These are phyloP conservation scores for Mimosa bimucronata DNA, from an alignment of 306 rosid species.

Conservation along the genomic window DNA sequence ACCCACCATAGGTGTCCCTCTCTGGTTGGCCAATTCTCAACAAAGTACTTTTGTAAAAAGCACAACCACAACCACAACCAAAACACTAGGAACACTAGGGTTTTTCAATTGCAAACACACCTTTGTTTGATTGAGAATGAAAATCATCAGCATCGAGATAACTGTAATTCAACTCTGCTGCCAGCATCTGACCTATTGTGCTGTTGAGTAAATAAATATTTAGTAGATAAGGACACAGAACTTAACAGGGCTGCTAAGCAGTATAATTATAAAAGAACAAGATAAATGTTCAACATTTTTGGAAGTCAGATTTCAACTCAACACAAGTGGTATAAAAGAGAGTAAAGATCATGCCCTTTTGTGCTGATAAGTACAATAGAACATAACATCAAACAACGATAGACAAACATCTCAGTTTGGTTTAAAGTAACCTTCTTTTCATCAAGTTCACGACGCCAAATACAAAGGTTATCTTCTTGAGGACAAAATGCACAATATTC, in stretches of 20 bases:
- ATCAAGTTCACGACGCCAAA: background rate
- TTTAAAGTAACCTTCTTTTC: background rate
- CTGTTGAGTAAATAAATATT: constrained; percentile 49
- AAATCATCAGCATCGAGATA: constrained; percentile 91
- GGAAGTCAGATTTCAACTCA: background rate
- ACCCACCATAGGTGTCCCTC: background rate
- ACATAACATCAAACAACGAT: background rate
- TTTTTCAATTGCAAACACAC: constrained; percentile 37
- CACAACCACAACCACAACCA: background rate
- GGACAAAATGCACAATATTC: background rate
- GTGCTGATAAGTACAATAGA: background rate
- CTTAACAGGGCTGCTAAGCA: background rate
- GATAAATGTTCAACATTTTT: background rate
- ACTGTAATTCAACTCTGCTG: constrained; percentile 47
- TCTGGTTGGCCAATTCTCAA: too few relatives aligned
- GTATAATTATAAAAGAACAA: background rate
- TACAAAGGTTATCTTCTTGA: background rate
- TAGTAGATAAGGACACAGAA: constrained; percentile 17
- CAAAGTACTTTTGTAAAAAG: too few relatives aligned
- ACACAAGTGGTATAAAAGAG: background rate
- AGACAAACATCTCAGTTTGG: background rate
- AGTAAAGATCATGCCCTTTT: background rate
- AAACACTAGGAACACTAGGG: constrained; percentile 8
- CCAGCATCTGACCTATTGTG: constrained; percentile 76
- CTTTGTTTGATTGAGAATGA: constrained; percentile 80